These are phyloP conservation scores for Geum urbanum DNA, from an alignment of 306 rosid species.

Conservation along the genomic window DNA sequence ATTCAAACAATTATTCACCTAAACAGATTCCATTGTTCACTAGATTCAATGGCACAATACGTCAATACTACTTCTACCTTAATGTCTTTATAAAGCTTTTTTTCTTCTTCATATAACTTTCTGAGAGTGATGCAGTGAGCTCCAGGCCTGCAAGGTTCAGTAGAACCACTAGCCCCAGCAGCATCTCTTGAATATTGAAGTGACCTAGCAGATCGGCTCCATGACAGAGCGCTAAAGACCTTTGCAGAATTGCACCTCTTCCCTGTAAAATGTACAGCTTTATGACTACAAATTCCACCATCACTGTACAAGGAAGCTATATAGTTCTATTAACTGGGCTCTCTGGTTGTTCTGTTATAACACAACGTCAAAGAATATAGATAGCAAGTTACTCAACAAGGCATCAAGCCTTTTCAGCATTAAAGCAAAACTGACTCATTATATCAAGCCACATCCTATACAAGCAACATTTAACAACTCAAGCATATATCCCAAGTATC, in stretches of 20 bases:
- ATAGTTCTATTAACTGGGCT: neutral
- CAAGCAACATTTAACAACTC: neutral
- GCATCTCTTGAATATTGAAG: constrained; percentile 46
- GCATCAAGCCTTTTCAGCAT: neutral
- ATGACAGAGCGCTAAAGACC: constrained; percentile 75
- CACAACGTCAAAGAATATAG: neutral
- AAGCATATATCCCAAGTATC: neutral
- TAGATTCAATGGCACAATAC: neutral
- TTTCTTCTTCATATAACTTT: constrained; percentile 62
- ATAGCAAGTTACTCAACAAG: neutral
- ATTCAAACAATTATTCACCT: neutral
- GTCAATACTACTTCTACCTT: constrained; percentile 51
- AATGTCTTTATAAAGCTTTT: constrained; percentile 63
- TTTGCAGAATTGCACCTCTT: constrained; percentile 65
- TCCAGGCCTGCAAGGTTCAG: constrained; percentile 89
- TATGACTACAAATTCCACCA: constrained; percentile 6
- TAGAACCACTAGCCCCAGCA: constrained; percentile 37
- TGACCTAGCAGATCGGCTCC: constrained; percentile 74
- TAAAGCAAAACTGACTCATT: no score
- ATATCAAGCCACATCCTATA: neutral
- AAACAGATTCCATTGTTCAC: neutral
- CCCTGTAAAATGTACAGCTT: constrained; percentile 42
- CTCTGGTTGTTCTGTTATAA: neutral
- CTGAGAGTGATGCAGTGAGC: constrained; percentile 83
- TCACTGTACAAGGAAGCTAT: no score